Evolutionary conservation across 441 rosid species (phyloP), one percentile per base, ranked within the genome.

Genomic region (Bruguiera hainesii): DNA sequence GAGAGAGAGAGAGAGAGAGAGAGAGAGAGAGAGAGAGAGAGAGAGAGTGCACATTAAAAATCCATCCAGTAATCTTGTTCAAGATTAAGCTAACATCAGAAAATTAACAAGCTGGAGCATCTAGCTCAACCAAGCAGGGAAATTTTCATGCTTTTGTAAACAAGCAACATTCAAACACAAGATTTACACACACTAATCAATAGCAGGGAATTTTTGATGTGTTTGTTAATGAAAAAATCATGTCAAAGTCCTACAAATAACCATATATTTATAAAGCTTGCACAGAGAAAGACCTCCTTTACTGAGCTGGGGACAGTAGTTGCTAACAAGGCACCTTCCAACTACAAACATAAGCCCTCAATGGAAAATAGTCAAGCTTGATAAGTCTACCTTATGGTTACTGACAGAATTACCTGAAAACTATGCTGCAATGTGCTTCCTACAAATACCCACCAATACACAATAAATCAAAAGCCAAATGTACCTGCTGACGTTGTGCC

Each of bases 401-500:
- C 19, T n/a, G 23, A 26, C 25, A 33, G 11, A 8, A 13, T 31
- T 2, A 55, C 67, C 26, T 6, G 39, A 33, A 67, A 71, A 33
- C 31, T 65, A 46, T 46, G 61, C 9, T n/a, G 11, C 26, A 19
- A 53, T 29, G 30, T 15, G 31, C 1, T 28, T 29, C 42, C 18
- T 2, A 10, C 39, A 56, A 2, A 51, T 13, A 53, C 28, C 0
- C 25, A 33, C 31, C 4, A 18, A 26, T 15, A 30, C 19, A 50
- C 0, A 0, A 19, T 42, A 33, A 28, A 25, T 29, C 5, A 33
- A 7, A 62, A 49, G 37, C 11, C 7, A 70, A 60, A 61, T 73
- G 81, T 78, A 95, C 99, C 93, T 89, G 67, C 23, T 73, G 82
- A 37, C 96, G 98, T 60, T 95, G 98, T 74, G 89, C 90, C 81